A percentile compares a stretch with the other conserved stretches of the same genome.
phyloP scores from a whole-genome alignment of 306 rosid species.

The Sphenostylis stenocarpa region DNA sequence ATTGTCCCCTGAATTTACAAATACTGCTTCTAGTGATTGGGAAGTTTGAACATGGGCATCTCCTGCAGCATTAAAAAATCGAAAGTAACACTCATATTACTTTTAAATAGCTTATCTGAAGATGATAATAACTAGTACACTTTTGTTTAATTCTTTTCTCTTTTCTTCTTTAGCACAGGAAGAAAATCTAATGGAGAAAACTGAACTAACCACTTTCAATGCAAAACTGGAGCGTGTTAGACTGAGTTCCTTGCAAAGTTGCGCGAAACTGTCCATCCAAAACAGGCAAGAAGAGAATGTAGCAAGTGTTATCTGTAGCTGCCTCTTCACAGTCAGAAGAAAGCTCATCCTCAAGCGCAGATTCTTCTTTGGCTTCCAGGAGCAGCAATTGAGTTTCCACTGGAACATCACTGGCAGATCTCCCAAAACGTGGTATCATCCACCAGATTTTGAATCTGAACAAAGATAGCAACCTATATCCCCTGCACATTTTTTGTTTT shows the following conservation, averaged over 20 bases:
- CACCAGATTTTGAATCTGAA: constrained; percentile 77
- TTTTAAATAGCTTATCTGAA: neutral
- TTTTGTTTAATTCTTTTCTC: neutral
- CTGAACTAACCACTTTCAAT: constrained; percentile 54
- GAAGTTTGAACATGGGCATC: constrained; percentile 58
- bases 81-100: neutral
- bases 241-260: constrained; percentile 61
- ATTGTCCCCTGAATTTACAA: constrained; percentile 70
- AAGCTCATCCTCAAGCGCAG: constrained; percentile 34
- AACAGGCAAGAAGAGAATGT: constrained; percentile 65
- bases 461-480: constrained; percentile 51
- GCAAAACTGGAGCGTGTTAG: constrained; percentile 65
- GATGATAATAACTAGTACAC: neutral
- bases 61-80: constrained; percentile 44
- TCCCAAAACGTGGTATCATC: constrained; percentile 72
- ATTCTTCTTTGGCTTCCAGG: constrained; percentile 54
- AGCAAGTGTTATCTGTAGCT: constrained; percentile 33
- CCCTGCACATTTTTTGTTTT: constrained; percentile 43
- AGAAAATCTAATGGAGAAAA: neutral
- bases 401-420: constrained; percentile 60
- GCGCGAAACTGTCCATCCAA: constrained; percentile 71
- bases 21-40: constrained; percentile 55
- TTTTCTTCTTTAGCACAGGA: neutral
- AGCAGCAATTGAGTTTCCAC: constrained; percentile 76
- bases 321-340: constrained; percentile 37